phyloP scores from a whole-genome alignment of 2,329 filamentous ascomycete genomes.

The Thelonectria discophora region DNA sequence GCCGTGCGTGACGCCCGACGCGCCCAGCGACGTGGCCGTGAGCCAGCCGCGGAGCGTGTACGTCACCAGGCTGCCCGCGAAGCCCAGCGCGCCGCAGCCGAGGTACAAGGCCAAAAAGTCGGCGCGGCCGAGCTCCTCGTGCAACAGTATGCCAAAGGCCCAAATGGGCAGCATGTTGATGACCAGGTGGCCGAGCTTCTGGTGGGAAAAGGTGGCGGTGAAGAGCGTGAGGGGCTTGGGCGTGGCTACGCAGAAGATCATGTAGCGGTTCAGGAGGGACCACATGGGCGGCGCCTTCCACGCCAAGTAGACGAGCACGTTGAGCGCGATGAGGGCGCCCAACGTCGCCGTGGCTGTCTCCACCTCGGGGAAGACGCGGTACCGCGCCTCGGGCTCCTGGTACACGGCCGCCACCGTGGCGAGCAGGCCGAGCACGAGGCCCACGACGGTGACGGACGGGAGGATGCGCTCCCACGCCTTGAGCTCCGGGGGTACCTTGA shows the following conservation, averaged over 20 bases:
- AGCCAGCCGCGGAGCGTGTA: conserved; percentile 58
- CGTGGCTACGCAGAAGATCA: conserved; percentile 70
- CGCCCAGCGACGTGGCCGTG: conserved; percentile 67
- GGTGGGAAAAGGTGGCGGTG: conserved; percentile 75
- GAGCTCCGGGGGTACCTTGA: conserved; percentile 63
- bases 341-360: conserved; percentile 72
- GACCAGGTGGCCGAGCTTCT: conserved; percentile 65
- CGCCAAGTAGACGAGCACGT: conserved; percentile 62
- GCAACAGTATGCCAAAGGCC: conserved; percentile 72
- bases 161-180: conserved; percentile 73
- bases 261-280: conserved; percentile 72
- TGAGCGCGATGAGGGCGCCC: conserved; percentile 66
- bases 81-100: conserved; percentile 65
- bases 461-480: conserved; percentile 60
- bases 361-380: conserved; percentile 67
- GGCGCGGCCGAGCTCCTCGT: conserved; percentile 75
- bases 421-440: conserved; percentile 55
- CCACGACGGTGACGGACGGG: conserved; percentile 61
- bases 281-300: conserved; percentile 75
- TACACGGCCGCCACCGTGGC: conserved; percentile 59
- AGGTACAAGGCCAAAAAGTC: conserved; percentile 75
- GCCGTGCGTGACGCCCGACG: conserved; percentile 71
- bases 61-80: conserved; percentile 64
- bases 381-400: conserved; percentile 59
- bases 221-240: conserved; percentile 70